Percentiles rank a stretch among this genome's conserved stretches.
phyloP scores from a whole-genome alignment of 805 yeast species.

The Candida ficus region DNA sequence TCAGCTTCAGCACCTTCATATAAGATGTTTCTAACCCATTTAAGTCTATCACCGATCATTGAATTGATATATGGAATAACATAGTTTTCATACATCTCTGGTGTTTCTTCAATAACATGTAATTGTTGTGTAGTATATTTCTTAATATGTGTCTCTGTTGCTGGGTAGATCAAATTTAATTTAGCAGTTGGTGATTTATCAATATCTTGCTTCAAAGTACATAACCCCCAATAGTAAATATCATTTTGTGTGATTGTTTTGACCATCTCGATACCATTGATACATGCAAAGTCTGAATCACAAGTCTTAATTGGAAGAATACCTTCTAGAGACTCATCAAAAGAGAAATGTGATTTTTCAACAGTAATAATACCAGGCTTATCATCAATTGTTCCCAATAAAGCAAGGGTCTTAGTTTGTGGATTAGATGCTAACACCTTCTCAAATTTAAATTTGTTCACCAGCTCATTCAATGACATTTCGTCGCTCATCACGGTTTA shows the following conservation, averaged over 20 bases:
- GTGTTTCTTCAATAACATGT: constrained; percentile 74
- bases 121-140: constrained; percentile 62
- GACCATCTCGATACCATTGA: constrained; percentile 23
- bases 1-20: constrained; percentile 82
- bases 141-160: constrained; percentile 75
- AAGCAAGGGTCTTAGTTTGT: constrained; percentile 55
- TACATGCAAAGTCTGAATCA: constrained; percentile 8
- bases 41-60: constrained; percentile 70
- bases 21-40: constrained; percentile 88
- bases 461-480: constrained; percentile 16
- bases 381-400: constrained; percentile 62
- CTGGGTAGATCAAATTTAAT: constrained; percentile 79
- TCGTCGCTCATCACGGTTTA: no score
- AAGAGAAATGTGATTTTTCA: constrained; percentile 65
- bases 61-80: constrained; percentile 75
- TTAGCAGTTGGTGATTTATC: constrained; percentile 55
- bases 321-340: constrained; percentile 24
- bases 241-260: constrained; percentile 62
- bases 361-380: constrained; percentile 63
- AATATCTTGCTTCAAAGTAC: constrained; percentile 43
- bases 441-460: constrained; percentile 36
- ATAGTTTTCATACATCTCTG: constrained; percentile 54
- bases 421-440: constrained; percentile 55
- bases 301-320: constrained; percentile 14
- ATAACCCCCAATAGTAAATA: constrained; percentile 78